Evolutionary conservation across 1,284 basidiomycete species (phyloP).

Genomic region (Malassezia psittaci): DNA sequence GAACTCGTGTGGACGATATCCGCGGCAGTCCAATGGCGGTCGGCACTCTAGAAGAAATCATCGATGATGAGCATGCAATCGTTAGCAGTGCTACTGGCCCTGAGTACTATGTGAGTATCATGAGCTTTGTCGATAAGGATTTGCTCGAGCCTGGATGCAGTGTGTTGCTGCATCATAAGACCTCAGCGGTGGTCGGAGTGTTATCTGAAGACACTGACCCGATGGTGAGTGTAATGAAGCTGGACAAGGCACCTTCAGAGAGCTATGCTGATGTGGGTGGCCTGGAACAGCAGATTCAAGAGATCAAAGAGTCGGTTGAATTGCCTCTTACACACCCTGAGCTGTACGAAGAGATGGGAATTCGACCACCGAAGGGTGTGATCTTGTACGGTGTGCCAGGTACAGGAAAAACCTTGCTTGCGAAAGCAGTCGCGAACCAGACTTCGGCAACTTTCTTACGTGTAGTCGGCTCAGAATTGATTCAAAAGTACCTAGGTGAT

Average conservation of each 20-base stretch:
- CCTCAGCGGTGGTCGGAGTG: conserved; percentile 86
- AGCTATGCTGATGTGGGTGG: conserved; percentile 98
- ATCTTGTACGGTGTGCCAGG: conserved; percentile 97
- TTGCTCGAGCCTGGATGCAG: conserved; percentile 90
- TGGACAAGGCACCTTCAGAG: conserved; percentile 88
- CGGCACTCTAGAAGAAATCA: conserved; percentile 95
- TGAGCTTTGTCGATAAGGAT: conserved; percentile 99
- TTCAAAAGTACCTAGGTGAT: conserved; percentile 98
- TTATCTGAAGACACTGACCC: conserved; percentile 94
- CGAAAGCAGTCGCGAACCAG: conserved; percentile 97
- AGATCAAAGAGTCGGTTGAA: conserved; percentile 99
- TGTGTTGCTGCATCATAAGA: conserved; percentile 92
- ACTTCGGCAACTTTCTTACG: conserved; percentile 97
- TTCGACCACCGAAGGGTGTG: conserved; percentile 96
- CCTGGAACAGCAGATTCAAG: conserved; percentile 89
- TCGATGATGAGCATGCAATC: conserved; percentile 99
- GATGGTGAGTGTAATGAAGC: conserved; percentile 95
- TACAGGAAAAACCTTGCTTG: conserved; percentile 93
- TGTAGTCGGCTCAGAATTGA: conserved; percentile 93
- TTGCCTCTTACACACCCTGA: conserved; percentile 95
- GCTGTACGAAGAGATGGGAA: conserved; percentile 99
- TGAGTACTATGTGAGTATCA: conserved; percentile 95
- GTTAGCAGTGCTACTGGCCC: conserved; percentile 89
- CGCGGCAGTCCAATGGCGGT: conserved; percentile 94
- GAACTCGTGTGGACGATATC: conserved; percentile 85